phyloP scores from a whole-genome alignment of 2,329 filamentous ascomycete species.

The Phialemoniopsis sp. region DNA sequence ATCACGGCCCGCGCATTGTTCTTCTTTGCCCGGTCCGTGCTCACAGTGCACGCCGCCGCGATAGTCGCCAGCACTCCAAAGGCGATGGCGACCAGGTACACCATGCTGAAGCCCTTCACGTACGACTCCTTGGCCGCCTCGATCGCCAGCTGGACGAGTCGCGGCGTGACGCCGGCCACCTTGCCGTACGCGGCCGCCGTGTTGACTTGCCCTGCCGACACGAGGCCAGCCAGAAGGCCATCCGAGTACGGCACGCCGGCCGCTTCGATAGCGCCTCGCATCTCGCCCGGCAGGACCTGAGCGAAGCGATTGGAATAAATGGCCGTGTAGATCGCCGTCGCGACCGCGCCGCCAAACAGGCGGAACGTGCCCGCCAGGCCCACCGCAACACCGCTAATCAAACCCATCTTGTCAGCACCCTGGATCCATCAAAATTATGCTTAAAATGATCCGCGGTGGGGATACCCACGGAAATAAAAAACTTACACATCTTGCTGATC shows the following conservation, averaged over 20 bases:
- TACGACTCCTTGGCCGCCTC: conserved; percentile 23
- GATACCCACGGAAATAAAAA: too few species aligned
- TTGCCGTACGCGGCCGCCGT: conserved; percentile 23
- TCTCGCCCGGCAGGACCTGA: conserved; percentile 12
- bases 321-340: conserved; percentile 30
- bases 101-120: conserved; percentile 25
- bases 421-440: too few species aligned
- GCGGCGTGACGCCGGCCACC: conserved; percentile 19
- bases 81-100: conserved; percentile 24
- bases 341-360: conserved; percentile 28
- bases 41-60: conserved; percentile 19
- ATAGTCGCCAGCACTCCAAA: conserved; percentile 21
- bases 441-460: too few species aligned
- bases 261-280: conserved; percentile 13
- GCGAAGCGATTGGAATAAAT: conserved; percentile 24
- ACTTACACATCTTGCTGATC: conserved; percentile 25
- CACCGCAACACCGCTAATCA: conserved; percentile 23
- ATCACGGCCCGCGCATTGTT: conserved; percentile 17
- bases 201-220: conserved; percentile 22
- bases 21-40: conserved; percentile 24
- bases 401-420: neutral
- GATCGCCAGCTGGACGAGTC: conserved; percentile 16
- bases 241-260: conserved; percentile 14
- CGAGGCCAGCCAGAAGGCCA: conserved; percentile 11
- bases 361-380: conserved; percentile 30